phyloP scores from a whole-genome alignment of 305 asterid genomes.

The Fraxinus albicans region DNA sequence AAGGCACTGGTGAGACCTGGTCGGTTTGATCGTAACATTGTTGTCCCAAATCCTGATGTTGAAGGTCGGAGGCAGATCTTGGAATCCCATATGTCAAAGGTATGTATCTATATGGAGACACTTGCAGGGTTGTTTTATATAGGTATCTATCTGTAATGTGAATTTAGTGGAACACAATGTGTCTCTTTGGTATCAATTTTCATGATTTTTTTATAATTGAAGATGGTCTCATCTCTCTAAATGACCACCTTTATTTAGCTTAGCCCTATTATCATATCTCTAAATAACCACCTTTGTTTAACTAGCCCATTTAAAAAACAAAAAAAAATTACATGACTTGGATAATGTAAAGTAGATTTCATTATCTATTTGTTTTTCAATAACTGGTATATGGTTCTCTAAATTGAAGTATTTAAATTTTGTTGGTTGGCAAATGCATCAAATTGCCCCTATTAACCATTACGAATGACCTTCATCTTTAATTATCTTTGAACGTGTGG shows the following conservation, averaged over 20 bases:
- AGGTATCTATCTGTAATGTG: not conserved
- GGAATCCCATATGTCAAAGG: conserved; percentile 92
- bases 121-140: not conserved
- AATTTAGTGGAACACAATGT: not conserved
- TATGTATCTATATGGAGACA: conserved; percentile 23
- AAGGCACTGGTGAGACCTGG: conserved; percentile 97
- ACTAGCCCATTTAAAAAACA: not conserved
- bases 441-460: not conserved
- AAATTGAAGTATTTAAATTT: not conserved
- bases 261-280: not conserved
- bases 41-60: conserved; percentile 96
- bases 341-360: not conserved
- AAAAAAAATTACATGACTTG: not conserved
- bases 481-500: not conserved
- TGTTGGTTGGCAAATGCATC: not conserved
- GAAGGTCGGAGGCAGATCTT: conserved; percentile 95
- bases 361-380: not conserved
- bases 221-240: not conserved
- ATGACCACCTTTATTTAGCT: not conserved
- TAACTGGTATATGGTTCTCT: not conserved
- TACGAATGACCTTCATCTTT: not conserved
- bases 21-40: conserved; percentile 85
- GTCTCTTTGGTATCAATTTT: not conserved
- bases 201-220: not conserved
- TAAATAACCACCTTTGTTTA: not conserved